These are phyloP conservation scores for Vaccinium macrocarpon DNA, from an alignment of 148 eudicot species.

Conservation along the genomic window DNA sequence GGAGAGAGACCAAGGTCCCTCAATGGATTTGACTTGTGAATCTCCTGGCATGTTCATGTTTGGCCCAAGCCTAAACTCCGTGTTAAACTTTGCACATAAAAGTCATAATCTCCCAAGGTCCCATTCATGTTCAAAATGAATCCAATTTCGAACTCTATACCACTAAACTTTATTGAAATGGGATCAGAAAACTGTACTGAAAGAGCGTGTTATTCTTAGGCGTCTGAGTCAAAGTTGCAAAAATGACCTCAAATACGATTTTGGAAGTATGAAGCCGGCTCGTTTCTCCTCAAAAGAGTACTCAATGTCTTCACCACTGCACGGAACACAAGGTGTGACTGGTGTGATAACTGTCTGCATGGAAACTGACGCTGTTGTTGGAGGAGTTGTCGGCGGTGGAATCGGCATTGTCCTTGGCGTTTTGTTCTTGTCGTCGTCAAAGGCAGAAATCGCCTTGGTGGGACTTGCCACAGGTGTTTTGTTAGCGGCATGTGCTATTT, in stretches of 20 bases:
- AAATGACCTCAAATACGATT: constrained; percentile 17
- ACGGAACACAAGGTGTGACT: constrained; percentile 35
- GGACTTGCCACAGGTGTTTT: constrained; percentile 48
- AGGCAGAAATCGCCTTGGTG: constrained; percentile 22
- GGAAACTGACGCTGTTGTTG: constrained; percentile 31
- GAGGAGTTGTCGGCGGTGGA: constrained; percentile 50
- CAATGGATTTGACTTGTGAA: neutral
- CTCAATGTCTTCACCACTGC: constrained; percentile 30
- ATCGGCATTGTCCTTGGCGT: constrained; percentile 39
- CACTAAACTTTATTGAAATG: neutral
- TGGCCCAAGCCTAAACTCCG: neutral
- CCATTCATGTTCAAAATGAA: neutral
- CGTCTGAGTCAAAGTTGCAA: constrained; percentile 18
- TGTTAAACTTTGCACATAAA: neutral
- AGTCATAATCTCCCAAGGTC: neutral
- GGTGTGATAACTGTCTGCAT: constrained; percentile 53
- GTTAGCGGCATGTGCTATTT: constrained; percentile 20
- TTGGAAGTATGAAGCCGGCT: constrained; percentile 50
- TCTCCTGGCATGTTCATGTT: neutral
- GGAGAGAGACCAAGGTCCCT: neutral
- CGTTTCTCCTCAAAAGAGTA: constrained; percentile 76
- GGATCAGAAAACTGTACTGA: neutral
- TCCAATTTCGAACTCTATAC: neutral
- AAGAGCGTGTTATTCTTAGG: neutral
- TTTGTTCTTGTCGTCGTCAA: constrained; percentile 26